Conservation (phyloP, 495 filamentous ascomycete species). For the Darksidea phi region DNA sequence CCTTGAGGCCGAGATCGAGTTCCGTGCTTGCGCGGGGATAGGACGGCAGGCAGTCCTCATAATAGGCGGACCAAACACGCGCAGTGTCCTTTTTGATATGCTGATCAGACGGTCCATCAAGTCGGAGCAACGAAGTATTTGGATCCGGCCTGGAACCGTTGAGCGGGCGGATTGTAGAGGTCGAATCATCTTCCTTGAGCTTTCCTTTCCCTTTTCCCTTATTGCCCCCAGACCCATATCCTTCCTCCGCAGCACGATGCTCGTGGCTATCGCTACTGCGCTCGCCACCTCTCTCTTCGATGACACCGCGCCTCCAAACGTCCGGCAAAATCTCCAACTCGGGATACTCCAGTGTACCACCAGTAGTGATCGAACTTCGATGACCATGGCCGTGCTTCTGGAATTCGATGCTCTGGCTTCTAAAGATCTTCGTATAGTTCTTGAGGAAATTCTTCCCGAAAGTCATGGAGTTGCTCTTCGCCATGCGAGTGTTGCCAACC, state of each 20-base stretch:
- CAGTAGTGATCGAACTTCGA: constrained; percentile 25
- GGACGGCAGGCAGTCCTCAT: constrained; percentile 23
- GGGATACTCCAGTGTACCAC: constrained; percentile 32
- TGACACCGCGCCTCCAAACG: constrained; percentile 14
- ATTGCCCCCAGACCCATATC: neutral
- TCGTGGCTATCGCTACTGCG: neutral
- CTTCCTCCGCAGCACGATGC: neutral
- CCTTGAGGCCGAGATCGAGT: neutral
- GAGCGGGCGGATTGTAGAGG: constrained; percentile 12
- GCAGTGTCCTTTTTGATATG: constrained; percentile 1
- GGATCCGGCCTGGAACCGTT: neutral
- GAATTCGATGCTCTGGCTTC: constrained; percentile 35
- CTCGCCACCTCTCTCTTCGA: constrained; percentile 3
- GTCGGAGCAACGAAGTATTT: neutral
- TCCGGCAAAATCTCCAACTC: constrained; percentile 37
- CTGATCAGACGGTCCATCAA: constrained; percentile 6
- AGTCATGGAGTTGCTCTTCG: constrained; percentile 32
- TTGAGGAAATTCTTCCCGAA: constrained; percentile 34
- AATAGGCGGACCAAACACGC: constrained; percentile 26
- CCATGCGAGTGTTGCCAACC: constrained; percentile 6
- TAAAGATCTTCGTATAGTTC: constrained; percentile 34
- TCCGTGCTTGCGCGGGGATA: constrained; percentile 19
- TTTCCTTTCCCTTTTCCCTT: constrained; percentile 7
- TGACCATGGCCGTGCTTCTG: constrained; percentile 33
- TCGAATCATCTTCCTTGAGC: constrained; percentile 8